Conservation (phyloP, 176 grass and related monocot genomes). For the Bonia amplexicaulis region DNA sequence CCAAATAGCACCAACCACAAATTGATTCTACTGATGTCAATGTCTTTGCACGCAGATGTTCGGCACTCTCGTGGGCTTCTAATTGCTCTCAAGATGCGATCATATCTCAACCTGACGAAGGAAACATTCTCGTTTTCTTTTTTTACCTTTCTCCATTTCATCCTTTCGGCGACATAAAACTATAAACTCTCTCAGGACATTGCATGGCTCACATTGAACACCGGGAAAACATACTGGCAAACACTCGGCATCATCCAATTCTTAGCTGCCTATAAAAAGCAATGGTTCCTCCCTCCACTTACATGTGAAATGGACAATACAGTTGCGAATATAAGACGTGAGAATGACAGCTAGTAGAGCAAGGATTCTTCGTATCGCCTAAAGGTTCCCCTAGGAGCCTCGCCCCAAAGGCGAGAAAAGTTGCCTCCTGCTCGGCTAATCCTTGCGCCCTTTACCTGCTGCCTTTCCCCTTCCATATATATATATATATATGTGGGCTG, state of each 20-base stretch:
- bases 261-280: neutral
- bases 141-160: neutral
- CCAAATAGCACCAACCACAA: neutral
- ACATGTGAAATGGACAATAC: constrained; percentile 29
- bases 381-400: neutral
- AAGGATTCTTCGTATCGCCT: constrained; percentile 27
- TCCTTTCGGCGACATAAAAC: constrained; percentile 21
- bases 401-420: constrained; percentile 5
- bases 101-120: constrained; percentile 43
- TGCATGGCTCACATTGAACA: constrained; percentile 21
- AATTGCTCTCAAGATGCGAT: constrained; percentile 21
- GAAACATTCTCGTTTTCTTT: constrained; percentile 20
- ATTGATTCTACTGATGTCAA: constrained; percentile 3
- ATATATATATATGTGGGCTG: neutral
- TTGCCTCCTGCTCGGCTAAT: neutral
- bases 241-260: constrained; percentile 21
- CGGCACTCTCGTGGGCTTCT: neutral
- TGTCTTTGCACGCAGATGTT: neutral
- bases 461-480: neutral
- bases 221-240: constrained; percentile 13
- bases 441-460: neutral
- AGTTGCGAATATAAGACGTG: constrained; percentile 19
- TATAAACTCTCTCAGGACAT: neutral
- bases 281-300: constrained; percentile 31
- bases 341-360: constrained; percentile 26